Evolutionary conservation across 2,329 filamentous ascomycete species (phyloP).

Genomic region (Sodiomyces alkalinus): DNA sequence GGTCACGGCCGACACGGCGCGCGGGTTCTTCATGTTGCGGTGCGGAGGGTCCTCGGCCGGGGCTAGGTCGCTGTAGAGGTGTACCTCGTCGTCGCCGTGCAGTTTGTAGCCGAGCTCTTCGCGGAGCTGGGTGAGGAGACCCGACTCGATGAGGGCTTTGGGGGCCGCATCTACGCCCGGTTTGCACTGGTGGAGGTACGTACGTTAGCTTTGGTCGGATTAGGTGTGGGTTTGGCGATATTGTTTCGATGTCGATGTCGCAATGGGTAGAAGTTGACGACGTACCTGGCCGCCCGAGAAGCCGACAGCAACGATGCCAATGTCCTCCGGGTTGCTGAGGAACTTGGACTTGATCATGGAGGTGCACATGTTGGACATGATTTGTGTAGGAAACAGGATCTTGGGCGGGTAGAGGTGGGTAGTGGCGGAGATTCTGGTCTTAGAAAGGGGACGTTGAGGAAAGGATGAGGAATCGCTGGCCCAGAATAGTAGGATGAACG

Average conservation of each 20-base stretch:
- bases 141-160: conserved; percentile 73
- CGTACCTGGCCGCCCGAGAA: conserved; percentile 92
- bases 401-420: conserved; percentile 1
- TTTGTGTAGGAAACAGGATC: neutral
- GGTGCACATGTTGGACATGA: conserved; percentile 26
- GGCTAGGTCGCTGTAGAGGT: conserved; percentile 64
- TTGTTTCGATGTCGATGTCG: neutral
- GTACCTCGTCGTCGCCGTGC: conserved; percentile 67
- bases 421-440: no score
- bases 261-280: conserved; percentile 3
- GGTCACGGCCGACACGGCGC: conserved; percentile 73
- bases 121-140: conserved; percentile 68
- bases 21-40: conserved; percentile 90
- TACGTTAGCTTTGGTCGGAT: no score
- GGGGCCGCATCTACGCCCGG: conserved; percentile 84
- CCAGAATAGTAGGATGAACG: no score
- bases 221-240: conserved; percentile 6
- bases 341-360: conserved; percentile 53
- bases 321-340: conserved; percentile 60
- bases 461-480: no score
- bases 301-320: conserved; percentile 86
- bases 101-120: conserved; percentile 82
- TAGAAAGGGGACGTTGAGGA: no score
- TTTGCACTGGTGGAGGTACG: no score
- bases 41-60: conserved; percentile 61